Evolutionary conservation across 78 protist genomes (phyloP).

Genomic region (slime mould (Dictyostelium discoideum)): DNA sequence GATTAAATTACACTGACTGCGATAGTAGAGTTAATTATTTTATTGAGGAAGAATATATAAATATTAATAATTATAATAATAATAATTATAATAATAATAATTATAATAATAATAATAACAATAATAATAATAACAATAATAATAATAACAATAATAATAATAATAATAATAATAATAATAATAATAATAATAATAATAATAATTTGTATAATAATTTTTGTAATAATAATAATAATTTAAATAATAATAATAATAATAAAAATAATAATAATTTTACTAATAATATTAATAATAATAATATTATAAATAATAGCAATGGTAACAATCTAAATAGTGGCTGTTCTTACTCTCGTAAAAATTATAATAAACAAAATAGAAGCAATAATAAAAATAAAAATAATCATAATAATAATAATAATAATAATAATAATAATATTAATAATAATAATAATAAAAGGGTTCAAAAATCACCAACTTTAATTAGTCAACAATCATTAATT

Average conservation of each 20-base stretch:
- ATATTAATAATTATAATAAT: not conserved
- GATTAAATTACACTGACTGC: not conserved
- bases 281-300: too few species aligned
- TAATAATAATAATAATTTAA: too few species aligned
- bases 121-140: not conserved
- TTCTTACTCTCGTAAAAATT: not conserved
- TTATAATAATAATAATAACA: not conserved
- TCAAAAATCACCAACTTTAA: not conserved
- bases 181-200: not conserved
- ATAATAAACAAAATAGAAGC: not conserved
- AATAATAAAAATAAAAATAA: too few species aligned
- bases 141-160: not conserved
- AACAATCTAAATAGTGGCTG: not conserved
- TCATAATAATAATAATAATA: not conserved
- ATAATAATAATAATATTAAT: not conserved
- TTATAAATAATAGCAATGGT: not conserved
- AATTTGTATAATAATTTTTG: not conserved
- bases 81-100: too few species aligned
- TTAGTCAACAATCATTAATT: not conserved
- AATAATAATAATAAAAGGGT: not conserved
- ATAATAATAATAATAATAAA: too few species aligned
- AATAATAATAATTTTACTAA: too few species aligned
- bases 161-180: not conserved
- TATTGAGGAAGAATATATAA: not conserved
- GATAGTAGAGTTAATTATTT: not conserved